phyloP scores from a whole-genome alignment of 768 basidiomycete species.

The Pulveroboletus frians region DNA sequence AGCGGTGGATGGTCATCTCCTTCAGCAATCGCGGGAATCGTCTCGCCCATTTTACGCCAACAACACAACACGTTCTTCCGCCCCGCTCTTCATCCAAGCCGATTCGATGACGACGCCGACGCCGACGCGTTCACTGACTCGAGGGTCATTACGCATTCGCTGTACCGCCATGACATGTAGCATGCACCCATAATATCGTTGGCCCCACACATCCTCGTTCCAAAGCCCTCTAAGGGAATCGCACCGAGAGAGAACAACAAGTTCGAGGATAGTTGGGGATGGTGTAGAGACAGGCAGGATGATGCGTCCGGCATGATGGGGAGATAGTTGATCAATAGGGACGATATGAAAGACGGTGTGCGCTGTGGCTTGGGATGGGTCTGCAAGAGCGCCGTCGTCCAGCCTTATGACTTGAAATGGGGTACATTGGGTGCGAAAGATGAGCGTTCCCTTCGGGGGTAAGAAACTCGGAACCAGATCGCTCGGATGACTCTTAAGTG shows the following conservation, averaged over 20 bases:
- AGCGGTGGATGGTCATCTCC: neutral
- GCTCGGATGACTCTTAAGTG: neutral
- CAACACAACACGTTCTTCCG: conserved; percentile 6
- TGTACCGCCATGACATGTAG: conserved; percentile 22
- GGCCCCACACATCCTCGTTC: conserved; percentile 10
- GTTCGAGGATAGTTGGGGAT: conserved; percentile 6
- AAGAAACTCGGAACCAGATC: neutral
- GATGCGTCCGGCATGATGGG: conserved; percentile 10
- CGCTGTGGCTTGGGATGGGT: neutral
- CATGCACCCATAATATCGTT: conserved; percentile 5
- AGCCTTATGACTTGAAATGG: conserved; percentile 6
- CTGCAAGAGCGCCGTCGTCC: neutral
- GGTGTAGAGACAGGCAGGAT: conserved; percentile 12
- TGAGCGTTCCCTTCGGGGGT: conserved; percentile 17
- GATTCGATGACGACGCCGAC: conserved; percentile 17
- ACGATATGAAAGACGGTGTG: conserved; percentile 13
- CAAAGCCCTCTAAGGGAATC: conserved; percentile 1
- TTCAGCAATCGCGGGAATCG: too few species aligned
- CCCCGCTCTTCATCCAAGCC: conserved; percentile 13
- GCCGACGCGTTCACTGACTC: conserved; percentile 17
- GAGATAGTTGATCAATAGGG: neutral
- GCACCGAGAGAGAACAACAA: conserved; percentile 19
- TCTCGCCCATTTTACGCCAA: conserved; percentile 5
- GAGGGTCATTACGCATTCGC: neutral
- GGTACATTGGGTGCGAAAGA: conserved; percentile 19